phyloP scores from a whole-genome alignment of 2,329 filamentous ascomycete genomes.

The Hypoxylon sp. region DNA sequence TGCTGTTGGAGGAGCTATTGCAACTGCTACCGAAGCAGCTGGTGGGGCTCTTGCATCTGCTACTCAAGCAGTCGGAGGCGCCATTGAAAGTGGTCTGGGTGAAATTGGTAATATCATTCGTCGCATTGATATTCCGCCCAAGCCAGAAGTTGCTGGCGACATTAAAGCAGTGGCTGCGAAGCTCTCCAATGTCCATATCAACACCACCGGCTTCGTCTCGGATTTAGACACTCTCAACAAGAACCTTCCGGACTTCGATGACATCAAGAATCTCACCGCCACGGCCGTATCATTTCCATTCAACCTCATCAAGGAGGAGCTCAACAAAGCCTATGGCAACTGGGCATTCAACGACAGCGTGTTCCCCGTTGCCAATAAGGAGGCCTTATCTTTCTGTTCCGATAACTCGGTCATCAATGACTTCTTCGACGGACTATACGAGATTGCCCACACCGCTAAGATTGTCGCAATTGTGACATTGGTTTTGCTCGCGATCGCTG shows the following conservation, averaged over 20 bases:
- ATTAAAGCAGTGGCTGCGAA: conserved; percentile 73
- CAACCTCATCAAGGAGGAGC: conserved; percentile 79
- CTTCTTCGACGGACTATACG: conserved; percentile 83
- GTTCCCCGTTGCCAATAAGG: conserved; percentile 88
- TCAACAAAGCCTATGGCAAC: conserved; percentile 78
- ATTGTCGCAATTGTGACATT: conserved; percentile 85
- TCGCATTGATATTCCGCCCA: conserved; percentile 42
- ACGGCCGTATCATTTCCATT: conserved; percentile 84
- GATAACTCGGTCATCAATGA: conserved; percentile 84
- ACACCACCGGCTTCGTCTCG: conserved; percentile 75
- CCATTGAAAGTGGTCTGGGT: conserved; percentile 63
- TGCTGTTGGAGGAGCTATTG: conserved; percentile 34
- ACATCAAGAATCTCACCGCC: conserved; percentile 87
- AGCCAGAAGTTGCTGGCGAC: conserved; percentile 67
- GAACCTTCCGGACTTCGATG: conserved; percentile 84
- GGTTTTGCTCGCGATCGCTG: conserved; percentile 77
- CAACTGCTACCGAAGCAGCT: conserved; percentile 66
- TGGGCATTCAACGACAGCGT: conserved; percentile 84
- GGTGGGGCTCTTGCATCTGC: conserved; percentile 56
- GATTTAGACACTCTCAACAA: conserved; percentile 80
- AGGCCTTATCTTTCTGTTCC: conserved; percentile 88
- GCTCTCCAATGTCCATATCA: conserved; percentile 78
- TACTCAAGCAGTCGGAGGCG: conserved; percentile 65
- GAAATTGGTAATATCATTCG: conserved; percentile 64
- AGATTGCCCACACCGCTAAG: conserved; percentile 76